Conservation (phyloP, 345 rosid genomes). For the Clarkia xantiana region DNA sequence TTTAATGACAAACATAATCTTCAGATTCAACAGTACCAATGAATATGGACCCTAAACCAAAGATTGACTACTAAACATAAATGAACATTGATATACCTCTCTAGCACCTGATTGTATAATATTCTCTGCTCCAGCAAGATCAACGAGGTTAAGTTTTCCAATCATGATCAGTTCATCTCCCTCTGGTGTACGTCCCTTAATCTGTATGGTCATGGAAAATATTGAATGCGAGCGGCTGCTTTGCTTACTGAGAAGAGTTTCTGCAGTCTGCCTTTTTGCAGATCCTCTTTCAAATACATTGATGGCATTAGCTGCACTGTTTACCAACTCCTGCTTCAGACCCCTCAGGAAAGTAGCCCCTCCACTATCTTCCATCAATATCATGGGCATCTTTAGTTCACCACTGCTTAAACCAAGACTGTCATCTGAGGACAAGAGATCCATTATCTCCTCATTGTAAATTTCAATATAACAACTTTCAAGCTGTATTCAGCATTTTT, state of each 20-base stretch:
- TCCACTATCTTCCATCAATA: slow-evolving; percentile 96
- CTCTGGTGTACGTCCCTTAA: slow-evolving; percentile 88
- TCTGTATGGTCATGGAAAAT: slow-evolving; percentile 92
- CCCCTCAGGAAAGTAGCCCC: slow-evolving; percentile 95
- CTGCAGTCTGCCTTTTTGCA: slow-evolving; percentile 93
- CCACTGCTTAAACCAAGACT: slow-evolving; percentile 57
- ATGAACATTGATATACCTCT: slow-evolving; percentile 38
- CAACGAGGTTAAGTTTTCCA: slow-evolving; percentile 95
- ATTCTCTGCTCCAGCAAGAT: slow-evolving; percentile 99
- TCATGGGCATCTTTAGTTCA: slow-evolving; percentile 79
- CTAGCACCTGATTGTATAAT: slow-evolving; percentile 96
- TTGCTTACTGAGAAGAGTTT: slow-evolving; percentile 97
- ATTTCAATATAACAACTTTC: slow-evolving; percentile 91
- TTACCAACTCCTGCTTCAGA: slow-evolving; percentile 91
- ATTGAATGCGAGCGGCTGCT: slow-evolving; percentile 97
- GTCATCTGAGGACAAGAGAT: slow-evolving; percentile 90
- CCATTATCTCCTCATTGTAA: slow-evolving; percentile 90
- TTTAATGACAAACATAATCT: too few relatives aligned
- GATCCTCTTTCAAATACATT: slow-evolving; percentile 94
- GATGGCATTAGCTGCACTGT: slow-evolving; percentile 82
- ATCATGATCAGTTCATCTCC: slow-evolving; percentile 99
- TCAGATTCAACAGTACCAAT: too few relatives aligned
- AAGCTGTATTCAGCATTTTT: slow-evolving; percentile 87
- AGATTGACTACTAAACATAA: too few relatives aligned
- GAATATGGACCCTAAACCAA: too few relatives aligned